Evolutionary conservation across 208 protist genomes (phyloP), one percentile per base, ranked within the genome.

Genomic region (Trypanosoma conorhini): DNA sequence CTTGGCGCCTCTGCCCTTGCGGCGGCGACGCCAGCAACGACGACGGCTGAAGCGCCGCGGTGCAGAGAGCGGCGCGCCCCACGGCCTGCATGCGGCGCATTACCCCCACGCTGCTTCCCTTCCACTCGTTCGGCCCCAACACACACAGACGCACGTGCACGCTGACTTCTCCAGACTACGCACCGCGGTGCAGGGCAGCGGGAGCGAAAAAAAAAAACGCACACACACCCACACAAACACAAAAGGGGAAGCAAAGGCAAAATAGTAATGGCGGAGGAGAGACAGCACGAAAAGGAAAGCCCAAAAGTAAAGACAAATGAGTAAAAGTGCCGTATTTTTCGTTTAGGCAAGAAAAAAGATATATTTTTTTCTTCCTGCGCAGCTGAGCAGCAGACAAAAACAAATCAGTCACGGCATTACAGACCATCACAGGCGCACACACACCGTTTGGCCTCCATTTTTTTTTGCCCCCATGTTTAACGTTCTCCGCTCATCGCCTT

Each of bases 31-130:
- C 0, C 26, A 30, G 28, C 38, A 28, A 60, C 9, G 19, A 60
- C 40, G 26, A 28, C 55, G 55, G 55, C 55, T 31, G 30, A 21
- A 60, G 26, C 7, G 26, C 31, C 13, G 55, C 21, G 22, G 8
- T 30, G 44, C 46, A 24, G 28, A 66, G 28, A 4, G 19, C 46
- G 30, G 13, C 62, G 8, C 30, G 7, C 10, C 46, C 62, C 15
- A 30, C 44, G 7, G 24, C 38, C 17, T 28, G 10, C 24, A 66
- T 35, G 28, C 62, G 46, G n/a, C 19, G 55, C 62, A 66, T 66
- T 33, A 1, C 19, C 30, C 15, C 24, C 51, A 57, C 51, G 24
- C 51, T n/a, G 19, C 22, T 44, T 46, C 26, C 28, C 33, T 4
- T 33, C 40, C n/a, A 22, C 31, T 5, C 13, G 5, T 40, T 22